Conservation (phyloP, 306 rosid genomes). For the Casuarina cunninghamiana region DNA sequence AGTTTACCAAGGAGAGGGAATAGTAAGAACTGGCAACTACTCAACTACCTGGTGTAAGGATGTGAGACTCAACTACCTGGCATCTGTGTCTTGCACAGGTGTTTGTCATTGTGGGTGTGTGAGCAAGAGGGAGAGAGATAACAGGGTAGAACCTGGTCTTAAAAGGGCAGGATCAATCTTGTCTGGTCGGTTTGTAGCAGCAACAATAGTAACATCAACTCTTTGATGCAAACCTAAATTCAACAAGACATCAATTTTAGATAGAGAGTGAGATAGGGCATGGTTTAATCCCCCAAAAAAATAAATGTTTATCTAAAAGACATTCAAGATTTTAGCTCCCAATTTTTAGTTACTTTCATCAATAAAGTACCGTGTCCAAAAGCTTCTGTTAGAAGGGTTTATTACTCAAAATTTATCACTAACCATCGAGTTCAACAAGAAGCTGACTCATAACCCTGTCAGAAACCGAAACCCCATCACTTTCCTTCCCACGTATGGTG, state of each 20-base stretch:
- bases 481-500: constrained; percentile 76
- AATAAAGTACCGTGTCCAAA: not conserved
- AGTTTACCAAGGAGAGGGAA: not conserved
- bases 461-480: constrained; percentile 85
- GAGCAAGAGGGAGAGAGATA: constrained; percentile 9
- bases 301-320: not conserved
- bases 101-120: not conserved
- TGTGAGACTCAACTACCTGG: not conserved
- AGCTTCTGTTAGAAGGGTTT: constrained; percentile 15
- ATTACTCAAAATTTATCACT: constrained; percentile 38
- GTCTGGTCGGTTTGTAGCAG: constrained; percentile 96
- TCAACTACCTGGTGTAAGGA: not conserved
- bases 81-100: not conserved
- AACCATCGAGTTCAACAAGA: constrained; percentile 90
- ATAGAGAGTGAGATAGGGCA: not conserved
- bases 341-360: not conserved
- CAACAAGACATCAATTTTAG: constrained; percentile 15
- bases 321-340: not conserved
- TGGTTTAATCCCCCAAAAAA: not conserved
- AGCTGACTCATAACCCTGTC: constrained; percentile 94
- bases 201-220: constrained; percentile 80
- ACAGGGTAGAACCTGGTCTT: constrained; percentile 65
- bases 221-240: constrained; percentile 81
- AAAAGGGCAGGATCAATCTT: constrained; percentile 87
- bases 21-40: not conserved